These are phyloP conservation scores for Candida chauliodis DNA, from an alignment of 805 yeast genomes.

Conservation along the genomic window DNA sequence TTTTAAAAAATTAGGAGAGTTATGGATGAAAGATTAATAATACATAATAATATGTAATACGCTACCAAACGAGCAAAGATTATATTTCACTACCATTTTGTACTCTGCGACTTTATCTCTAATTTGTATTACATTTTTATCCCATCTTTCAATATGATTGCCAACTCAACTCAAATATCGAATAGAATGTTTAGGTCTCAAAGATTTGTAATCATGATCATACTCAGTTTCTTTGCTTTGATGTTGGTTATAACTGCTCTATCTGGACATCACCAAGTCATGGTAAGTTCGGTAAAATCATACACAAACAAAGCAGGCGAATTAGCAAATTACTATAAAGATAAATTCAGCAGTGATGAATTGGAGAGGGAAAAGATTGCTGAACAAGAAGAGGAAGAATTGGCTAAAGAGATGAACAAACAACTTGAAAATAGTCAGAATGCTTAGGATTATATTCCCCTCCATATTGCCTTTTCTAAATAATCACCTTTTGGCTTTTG, in stretches of 20 bases:
- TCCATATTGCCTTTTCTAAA: constrained; percentile 72
- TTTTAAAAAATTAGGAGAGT: constrained; percentile 21
- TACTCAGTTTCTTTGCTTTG: constrained; percentile 19
- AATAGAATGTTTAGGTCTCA: constrained; percentile 32
- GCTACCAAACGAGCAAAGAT: background rate
- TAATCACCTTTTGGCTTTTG: constrained; percentile 61
- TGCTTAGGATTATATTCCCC: constrained; percentile 50
- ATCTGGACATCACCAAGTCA: constrained; percentile 24
- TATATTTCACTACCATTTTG: too few relatives aligned
- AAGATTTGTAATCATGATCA: constrained; percentile 21
- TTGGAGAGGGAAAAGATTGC: constrained; percentile 7
- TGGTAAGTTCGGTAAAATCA: constrained; percentile 1
- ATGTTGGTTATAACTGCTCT: constrained; percentile 25
- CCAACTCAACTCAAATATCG: constrained; percentile 26
- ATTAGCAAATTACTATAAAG: constrained; percentile 1
- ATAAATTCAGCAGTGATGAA: constrained; percentile 4
- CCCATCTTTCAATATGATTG: too few relatives aligned
- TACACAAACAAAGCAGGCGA: constrained; percentile 6
- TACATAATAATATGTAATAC: background rate
- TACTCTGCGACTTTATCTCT: too few relatives aligned
- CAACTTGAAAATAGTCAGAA: background rate
- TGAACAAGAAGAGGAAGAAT: constrained; percentile 7
- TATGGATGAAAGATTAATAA: constrained; percentile 20
- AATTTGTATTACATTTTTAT: too few relatives aligned
- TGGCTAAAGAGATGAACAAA: constrained; percentile 1